Evolutionary conservation across 768 basidiomycete genomes (phyloP).

Genomic region (Gelatoporia subvermispora): DNA sequence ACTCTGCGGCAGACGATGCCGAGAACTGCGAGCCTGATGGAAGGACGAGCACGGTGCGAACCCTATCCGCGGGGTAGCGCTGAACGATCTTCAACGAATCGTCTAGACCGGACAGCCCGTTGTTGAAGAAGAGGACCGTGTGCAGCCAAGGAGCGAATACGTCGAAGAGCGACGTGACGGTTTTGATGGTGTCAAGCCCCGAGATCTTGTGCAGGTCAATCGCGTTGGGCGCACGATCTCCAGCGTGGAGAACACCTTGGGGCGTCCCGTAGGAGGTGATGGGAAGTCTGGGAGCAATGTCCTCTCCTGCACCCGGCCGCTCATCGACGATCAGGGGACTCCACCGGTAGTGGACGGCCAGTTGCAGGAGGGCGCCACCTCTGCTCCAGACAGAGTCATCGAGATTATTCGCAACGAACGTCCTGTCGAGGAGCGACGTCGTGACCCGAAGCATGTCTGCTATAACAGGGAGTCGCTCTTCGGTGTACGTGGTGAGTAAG

Average conservation of each 20-base stretch:
- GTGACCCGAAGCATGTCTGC: constrained; percentile 23
- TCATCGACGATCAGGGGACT: constrained; percentile 44
- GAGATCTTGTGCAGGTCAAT: constrained; percentile 22
- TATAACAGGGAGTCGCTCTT: constrained; percentile 27
- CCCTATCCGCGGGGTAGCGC: background rate
- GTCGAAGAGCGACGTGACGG: constrained; percentile 6
- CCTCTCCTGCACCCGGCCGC: background rate
- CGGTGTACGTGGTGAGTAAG: constrained; percentile 23
- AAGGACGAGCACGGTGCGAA: background rate
- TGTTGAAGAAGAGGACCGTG: constrained; percentile 11
- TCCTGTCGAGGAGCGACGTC: constrained; percentile 6
- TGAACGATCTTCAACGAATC: background rate
- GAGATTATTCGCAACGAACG: background rate
- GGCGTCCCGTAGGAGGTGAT: constrained; percentile 8
- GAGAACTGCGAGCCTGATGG: background rate
- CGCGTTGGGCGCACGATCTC: constrained; percentile 44
- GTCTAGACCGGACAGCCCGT: background rate
- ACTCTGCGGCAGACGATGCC: background rate
- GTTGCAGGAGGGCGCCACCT: constrained; percentile 28
- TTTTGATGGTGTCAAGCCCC: background rate
- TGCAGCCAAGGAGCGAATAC: constrained; percentile 9
- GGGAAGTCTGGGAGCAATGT: background rate
- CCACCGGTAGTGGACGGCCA: constrained; percentile 51
- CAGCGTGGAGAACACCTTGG: constrained; percentile 28
- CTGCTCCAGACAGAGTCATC: background rate